phyloP scores from a whole-genome alignment of 2,329 filamentous ascomycete species.

The Tolypocladium endophyticum region DNA sequence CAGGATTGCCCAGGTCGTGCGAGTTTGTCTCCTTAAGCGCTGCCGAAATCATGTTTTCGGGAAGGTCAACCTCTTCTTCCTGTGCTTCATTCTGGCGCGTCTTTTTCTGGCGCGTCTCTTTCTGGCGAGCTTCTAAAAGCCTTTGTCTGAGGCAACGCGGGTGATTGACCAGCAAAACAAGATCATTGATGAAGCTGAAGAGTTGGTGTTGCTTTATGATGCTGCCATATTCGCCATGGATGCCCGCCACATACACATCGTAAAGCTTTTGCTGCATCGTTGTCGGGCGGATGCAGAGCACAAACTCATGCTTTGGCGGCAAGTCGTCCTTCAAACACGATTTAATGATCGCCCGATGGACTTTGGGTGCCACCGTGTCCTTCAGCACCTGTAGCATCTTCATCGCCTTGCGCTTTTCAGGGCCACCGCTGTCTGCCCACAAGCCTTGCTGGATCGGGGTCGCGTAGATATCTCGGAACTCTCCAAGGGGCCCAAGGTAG shows the following conservation, averaged over 20 bases:
- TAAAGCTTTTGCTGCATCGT: constrained; percentile 56
- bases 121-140: constrained; percentile 7
- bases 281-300: constrained; percentile 64
- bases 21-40: constrained; percentile 25
- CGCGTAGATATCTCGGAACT: constrained; percentile 63
- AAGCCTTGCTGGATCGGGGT: constrained; percentile 65
- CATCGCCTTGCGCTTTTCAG: constrained; percentile 47
- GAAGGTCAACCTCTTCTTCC: constrained; percentile 8
- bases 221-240: constrained; percentile 1
- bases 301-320: constrained; percentile 70
- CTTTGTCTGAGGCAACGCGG: constrained; percentile 35
- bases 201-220: constrained; percentile 9
- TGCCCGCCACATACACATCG: constrained; percentile 27
- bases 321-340: constrained; percentile 55
- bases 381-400: constrained; percentile 63
- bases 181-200: constrained; percentile 25
- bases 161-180: constrained; percentile 42
- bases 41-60: constrained; percentile 13
- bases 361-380: constrained; percentile 62
- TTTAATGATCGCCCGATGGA: constrained; percentile 61
- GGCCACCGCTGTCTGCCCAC: constrained; percentile 47
- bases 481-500: constrained; percentile 57
- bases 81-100: too few species aligned
- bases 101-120: too few species aligned
- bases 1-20: constrained; percentile 31